Percentiles rank a stretch among this genome's conserved stretches.
Conservation (phyloP, 163 green algal genomes). For the Scenedesmus sp. region DNA sequence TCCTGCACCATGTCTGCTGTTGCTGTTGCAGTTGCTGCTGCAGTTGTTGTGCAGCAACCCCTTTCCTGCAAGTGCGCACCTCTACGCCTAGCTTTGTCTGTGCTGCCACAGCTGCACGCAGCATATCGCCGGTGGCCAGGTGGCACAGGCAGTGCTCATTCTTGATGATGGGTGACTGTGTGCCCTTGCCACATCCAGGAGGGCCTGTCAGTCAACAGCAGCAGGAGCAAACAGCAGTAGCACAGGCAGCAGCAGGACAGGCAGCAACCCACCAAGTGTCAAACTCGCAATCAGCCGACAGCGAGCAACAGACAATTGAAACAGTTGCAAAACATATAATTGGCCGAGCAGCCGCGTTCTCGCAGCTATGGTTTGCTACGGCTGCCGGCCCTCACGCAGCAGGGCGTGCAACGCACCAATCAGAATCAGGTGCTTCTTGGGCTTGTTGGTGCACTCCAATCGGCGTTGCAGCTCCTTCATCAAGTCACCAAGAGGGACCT, state of each 20-base stretch:
- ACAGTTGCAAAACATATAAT: neutral
- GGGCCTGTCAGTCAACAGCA: conserved; percentile 58
- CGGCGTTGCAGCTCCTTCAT: conserved; percentile 92
- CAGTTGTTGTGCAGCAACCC: neutral
- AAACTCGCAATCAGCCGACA: neutral
- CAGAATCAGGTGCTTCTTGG: conserved; percentile 95
- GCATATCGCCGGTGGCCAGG: conserved; percentile 98
- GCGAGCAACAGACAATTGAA: neutral
- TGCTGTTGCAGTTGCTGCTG: neutral
- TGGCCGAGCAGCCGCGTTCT: neutral
- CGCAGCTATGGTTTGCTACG: neutral
- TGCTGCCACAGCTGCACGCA: conserved; percentile 92
- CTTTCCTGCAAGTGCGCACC: conserved; percentile 54
- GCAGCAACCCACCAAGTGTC: neutral
- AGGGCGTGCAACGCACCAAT: conserved; percentile 77
- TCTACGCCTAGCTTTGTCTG: conserved; percentile 91
- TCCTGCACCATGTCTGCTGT: neutral
- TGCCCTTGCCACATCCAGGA: conserved; percentile 97
- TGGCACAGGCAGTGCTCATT: conserved; percentile 98
- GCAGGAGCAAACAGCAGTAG: neutral
- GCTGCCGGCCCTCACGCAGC: conserved; percentile 6
- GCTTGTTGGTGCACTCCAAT: conserved; percentile 95
- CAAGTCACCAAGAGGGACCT: conserved; percentile 85
- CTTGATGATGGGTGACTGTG: conserved; percentile 96
- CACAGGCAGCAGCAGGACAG: neutral